phyloP scores from a whole-genome alignment of 176 grass and related monocot genomes.

The Tuctoria greenei region DNA sequence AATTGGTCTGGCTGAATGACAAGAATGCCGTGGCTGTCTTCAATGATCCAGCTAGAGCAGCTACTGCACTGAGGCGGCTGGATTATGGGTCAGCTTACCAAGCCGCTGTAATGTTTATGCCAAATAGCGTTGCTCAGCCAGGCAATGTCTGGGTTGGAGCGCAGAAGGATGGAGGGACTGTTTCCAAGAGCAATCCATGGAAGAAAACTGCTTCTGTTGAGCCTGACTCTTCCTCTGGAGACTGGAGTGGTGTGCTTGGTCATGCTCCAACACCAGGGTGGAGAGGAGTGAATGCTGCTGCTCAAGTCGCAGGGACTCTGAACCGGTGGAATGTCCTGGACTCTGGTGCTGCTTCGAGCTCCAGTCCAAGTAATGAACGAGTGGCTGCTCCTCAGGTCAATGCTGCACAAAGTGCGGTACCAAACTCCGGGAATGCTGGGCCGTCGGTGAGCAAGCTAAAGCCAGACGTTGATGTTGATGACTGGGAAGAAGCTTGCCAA shows the following conservation, averaged over 20 bases:
- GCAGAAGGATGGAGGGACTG: conserved; percentile 40
- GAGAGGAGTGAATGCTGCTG: conserved; percentile 18
- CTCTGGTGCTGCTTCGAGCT: conserved; percentile 41
- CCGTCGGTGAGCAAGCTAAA: conserved; percentile 38
- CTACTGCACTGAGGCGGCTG: conserved; percentile 75
- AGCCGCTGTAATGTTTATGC: conserved; percentile 53
- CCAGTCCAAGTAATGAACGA: conserved; percentile 3
- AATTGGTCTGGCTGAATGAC: conserved; percentile 94
- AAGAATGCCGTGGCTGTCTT: conserved; percentile 84
- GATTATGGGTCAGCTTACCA: conserved; percentile 95
- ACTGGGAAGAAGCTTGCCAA: conserved; percentile 88
- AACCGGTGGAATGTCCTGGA: conserved; percentile 81
- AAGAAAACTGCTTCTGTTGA: conserved; percentile 56
- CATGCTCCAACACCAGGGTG: conserved; percentile 47
- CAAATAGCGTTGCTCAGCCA: conserved; percentile 35
- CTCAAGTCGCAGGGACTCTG: conserved; percentile 34
- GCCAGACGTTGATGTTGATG: conserved; percentile 56
- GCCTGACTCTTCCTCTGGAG: conserved; percentile 48
- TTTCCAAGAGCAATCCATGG: conserved; percentile 70
- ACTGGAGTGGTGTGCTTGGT: conserved; percentile 41
- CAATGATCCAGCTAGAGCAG: conserved; percentile 74
- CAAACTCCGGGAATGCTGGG: conserved; percentile 10
- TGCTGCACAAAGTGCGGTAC: conserved; percentile 4
- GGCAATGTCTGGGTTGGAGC: conserved; percentile 52
- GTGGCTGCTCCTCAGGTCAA: conserved; percentile 11